A percentile compares a stretch with the other conserved stretches of the same genome.
These are phyloP conservation scores for Emericellopsis terricola DNA, from an alignment of 495 filamentous ascomycete genomes.

Conservation along the genomic window DNA sequence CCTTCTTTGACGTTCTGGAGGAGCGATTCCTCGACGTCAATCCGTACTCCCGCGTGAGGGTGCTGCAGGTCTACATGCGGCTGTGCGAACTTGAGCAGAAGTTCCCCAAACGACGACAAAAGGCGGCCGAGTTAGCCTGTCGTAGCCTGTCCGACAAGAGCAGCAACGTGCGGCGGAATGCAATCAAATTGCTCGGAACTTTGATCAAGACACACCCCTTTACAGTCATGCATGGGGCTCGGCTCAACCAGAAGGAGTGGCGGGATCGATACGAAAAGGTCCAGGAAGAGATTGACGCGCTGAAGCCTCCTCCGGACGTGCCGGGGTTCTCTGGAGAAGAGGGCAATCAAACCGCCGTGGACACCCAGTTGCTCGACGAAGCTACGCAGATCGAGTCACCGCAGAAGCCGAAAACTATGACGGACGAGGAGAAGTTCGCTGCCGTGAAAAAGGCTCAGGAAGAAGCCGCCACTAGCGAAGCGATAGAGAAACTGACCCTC, in stretches of 20 bases:
- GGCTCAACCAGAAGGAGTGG: constrained; percentile 75
- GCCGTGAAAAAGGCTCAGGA: constrained; percentile 52
- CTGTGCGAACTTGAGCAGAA: constrained; percentile 88
- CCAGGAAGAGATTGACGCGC: constrained; percentile 58
- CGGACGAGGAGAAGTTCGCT: constrained; percentile 35
- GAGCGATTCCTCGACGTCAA: constrained; percentile 94
- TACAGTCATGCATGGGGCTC: constrained; percentile 75
- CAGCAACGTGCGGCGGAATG: constrained; percentile 88
- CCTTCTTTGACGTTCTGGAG: constrained; percentile 91
- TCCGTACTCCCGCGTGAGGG: constrained; percentile 83
- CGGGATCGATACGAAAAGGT: constrained; percentile 56
- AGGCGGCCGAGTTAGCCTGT: constrained; percentile 66
- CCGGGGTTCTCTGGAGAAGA: constrained; percentile 58
- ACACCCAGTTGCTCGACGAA: constrained; percentile 69
- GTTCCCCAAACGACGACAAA: constrained; percentile 80
- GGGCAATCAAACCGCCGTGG: constrained; percentile 38
- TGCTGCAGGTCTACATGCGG: constrained; percentile 83
- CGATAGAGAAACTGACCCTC: constrained; percentile 67
- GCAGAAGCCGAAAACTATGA: constrained; percentile 33
- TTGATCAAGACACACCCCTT: constrained; percentile 90
- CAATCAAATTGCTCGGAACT: constrained; percentile 77
- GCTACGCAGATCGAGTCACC: constrained; percentile 63
- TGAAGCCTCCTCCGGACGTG: constrained; percentile 63
- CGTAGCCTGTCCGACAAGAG: constrained; percentile 93
- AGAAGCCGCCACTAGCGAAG: constrained; percentile 48